Evolutionary conservation across 1,284 basidiomycete species (phyloP), one percentile per base, ranked within the genome.

Genomic region (Coniophora puteana): DNA sequence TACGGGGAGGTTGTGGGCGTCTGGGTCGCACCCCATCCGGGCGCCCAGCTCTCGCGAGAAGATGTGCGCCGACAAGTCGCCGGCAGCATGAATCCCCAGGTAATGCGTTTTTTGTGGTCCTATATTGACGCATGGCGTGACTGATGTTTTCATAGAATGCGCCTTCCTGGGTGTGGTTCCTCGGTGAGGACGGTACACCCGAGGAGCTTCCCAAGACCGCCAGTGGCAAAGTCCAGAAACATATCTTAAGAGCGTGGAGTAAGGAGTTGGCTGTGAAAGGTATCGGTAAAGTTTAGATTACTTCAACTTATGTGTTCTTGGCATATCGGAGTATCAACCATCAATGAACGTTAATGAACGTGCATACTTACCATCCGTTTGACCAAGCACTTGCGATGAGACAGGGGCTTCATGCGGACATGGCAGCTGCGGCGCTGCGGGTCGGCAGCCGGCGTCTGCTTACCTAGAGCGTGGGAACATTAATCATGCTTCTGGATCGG

Each of bases 141-240:
- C 34, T 26, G 7, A 23, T n/a, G 14, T 43, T 29, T 24, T 40
- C 40, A 11, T 39, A 87, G 84, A 88, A 83, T 59, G 78, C 83
- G 1, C 89, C 89, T 0, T 67, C 71, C 4, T 91, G 85, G 83
- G 78, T 92, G 2, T 93, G 89, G 86, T 89, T 90, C 48, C 51
- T 87, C 1, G 81, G 79, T 14, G 80, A 88, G 52, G 78, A 83
- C 20, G 78, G 74, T 4, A 63, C 65, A 5, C 64, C 69, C 7
- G 58, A 63, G 17, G 83, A 88, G 48, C 60, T 92, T 10, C 90
- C 90, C 1, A 91, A 89, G 69, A 93, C 89, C 5, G 87, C 84
- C 14, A 92, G 89, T 51, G 90, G 90, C 31, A 93, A 93, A 62
- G 80, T 93, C 27, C 78, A 81, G 80, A 93, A 93, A 65, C 86